phyloP scores from a whole-genome alignment of 2,329 filamentous ascomycete genomes.

The Penicillium digitatum region DNA sequence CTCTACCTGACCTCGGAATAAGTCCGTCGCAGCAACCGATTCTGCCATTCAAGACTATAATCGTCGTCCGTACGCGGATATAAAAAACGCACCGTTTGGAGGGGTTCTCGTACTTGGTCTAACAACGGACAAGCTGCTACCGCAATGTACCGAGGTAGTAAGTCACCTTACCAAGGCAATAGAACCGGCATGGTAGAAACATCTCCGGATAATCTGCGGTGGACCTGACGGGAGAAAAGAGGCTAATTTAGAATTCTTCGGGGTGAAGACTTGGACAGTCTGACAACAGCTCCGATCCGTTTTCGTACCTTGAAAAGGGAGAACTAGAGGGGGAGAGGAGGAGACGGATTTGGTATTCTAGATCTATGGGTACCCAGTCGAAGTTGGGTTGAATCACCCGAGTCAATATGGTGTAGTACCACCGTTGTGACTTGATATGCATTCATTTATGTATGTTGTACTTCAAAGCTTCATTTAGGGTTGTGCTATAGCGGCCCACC shows the following conservation, averaged over 20 bases:
- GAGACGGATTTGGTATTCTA: not conserved
- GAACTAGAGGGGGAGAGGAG: not conserved
- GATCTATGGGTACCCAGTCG: not conserved
- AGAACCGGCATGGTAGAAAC: not conserved
- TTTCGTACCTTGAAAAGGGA: not conserved
- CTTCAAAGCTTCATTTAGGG: not conserved
- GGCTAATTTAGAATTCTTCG: not conserved
- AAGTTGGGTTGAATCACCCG: no score
- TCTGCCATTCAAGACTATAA: not conserved
- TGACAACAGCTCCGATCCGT: not conserved
- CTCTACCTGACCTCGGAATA: not conserved
- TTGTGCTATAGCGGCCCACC: not conserved
- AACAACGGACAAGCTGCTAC: not conserved
- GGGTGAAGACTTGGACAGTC: not conserved
- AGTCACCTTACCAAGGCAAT: not conserved
- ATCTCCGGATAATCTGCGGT: not conserved
- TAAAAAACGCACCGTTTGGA: not conserved
- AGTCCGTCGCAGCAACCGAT: not conserved
- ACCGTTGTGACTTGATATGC: no score
- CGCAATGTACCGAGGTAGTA: not conserved
- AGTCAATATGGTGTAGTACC: no score
- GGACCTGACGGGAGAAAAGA: not conserved
- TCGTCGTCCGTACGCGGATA: not conserved
- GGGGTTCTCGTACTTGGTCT: not conserved
- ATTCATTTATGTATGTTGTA: no score